These are phyloP conservation scores for Solanum hybrid DNA, from an alignment of 305 asterid genomes.

Conservation along the genomic window DNA sequence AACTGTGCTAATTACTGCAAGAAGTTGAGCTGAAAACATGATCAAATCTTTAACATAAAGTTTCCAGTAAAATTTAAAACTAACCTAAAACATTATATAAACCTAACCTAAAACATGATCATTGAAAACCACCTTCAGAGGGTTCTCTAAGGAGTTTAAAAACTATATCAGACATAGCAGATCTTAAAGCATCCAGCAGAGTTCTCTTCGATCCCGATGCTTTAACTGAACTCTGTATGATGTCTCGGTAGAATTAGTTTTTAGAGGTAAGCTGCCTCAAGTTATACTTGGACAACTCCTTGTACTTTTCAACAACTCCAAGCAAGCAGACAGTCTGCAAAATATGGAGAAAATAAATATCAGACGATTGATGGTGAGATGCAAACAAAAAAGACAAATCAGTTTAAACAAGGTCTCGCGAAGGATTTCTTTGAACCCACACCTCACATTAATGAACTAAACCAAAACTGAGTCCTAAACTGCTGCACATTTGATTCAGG, in stretches of 20 bases:
- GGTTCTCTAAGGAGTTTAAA: background rate
- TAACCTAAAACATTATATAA: background rate
- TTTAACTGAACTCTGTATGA: background rate
- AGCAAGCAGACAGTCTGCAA: slow-evolving; percentile 92
- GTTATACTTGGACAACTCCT: slow-evolving; percentile 85
- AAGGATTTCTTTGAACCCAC: background rate
- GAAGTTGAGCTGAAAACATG: background rate
- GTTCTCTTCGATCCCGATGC: background rate
- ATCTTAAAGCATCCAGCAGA: background rate
- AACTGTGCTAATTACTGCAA: background rate
- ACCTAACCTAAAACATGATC: background rate
- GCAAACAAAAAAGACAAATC: background rate
- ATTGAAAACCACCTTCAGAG: background rate
- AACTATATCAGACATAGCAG: background rate
- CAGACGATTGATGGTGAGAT: background rate
- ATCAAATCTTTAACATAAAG: background rate
- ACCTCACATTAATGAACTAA: background rate
- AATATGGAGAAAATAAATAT: background rate
- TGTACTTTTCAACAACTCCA: slow-evolving; percentile 89
- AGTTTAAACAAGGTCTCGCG: background rate
- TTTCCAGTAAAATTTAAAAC: background rate
- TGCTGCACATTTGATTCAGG: background rate
- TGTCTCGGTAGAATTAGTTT: background rate
- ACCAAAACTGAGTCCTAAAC: background rate
- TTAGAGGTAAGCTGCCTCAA: slow-evolving; percentile 75